Percentiles rank a stretch among this genome's conserved stretches.
phyloP scores from a whole-genome alignment of 768 basidiomycete genomes.

The Boletus vinaceobasis region DNA sequence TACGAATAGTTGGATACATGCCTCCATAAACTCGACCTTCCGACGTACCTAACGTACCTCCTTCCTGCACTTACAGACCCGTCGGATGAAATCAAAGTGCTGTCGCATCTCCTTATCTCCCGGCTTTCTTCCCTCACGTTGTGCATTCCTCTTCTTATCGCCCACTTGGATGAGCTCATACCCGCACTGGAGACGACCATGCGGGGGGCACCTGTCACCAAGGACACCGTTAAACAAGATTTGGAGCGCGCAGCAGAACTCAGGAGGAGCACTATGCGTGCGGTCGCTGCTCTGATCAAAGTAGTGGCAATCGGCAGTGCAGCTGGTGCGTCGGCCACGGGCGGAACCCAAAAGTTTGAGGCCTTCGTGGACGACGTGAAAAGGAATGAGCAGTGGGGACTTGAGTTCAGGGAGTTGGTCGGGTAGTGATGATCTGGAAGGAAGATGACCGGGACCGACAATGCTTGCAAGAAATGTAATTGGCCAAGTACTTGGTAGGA shows the following conservation, averaged over 20 bases:
- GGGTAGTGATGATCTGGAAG: slow-evolving; percentile 18
- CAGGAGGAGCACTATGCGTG: slow-evolving; percentile 85
- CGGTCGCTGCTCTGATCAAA: slow-evolving; percentile 82
- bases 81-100: slow-evolving; percentile 95
- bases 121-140: slow-evolving; percentile 75
- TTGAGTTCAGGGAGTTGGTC: slow-evolving; percentile 49
- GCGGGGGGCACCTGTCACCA: slow-evolving; percentile 83
- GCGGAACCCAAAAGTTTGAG: slow-evolving; percentile 58
- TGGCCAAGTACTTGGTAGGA: background rate
- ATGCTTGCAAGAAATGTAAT: background rate
- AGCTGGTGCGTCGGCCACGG: slow-evolving; percentile 29
- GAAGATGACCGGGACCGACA: background rate
- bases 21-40: slow-evolving; percentile 80
- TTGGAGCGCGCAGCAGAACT: slow-evolving; percentile 85
- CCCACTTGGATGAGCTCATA: slow-evolving; percentile 80
- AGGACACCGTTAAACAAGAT: slow-evolving; percentile 96
- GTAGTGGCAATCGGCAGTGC: slow-evolving; percentile 58
- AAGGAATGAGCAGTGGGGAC: slow-evolving; percentile 62
- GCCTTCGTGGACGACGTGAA: slow-evolving; percentile 70
- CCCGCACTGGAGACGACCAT: slow-evolving; percentile 84
- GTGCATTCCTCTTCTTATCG: slow-evolving; percentile 34
- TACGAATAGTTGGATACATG: slow-evolving; percentile 79
- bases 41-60: slow-evolving; percentile 78
- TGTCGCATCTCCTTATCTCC: slow-evolving; percentile 94
- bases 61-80: slow-evolving; percentile 82